These are phyloP conservation scores for Capsicum rhomboideum DNA, from an alignment of 257 asterid species.

Conservation along the genomic window DNA sequence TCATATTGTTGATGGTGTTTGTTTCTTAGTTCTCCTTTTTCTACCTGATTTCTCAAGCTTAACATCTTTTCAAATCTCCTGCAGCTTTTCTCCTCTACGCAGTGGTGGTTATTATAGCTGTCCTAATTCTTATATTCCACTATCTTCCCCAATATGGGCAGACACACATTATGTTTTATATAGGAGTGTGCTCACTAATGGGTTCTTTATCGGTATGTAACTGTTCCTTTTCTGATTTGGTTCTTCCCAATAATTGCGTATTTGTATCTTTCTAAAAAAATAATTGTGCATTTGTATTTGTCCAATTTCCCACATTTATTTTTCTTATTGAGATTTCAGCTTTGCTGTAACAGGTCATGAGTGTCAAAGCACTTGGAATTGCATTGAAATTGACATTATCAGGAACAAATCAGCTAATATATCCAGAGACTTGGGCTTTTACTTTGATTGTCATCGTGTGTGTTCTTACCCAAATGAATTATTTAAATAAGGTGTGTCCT, in stretches of 20 bases:
- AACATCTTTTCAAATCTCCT: conserved; percentile 1
- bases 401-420: conserved; percentile 79
- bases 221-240: background rate
- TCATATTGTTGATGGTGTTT: background rate
- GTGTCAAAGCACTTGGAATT: conserved; percentile 89
- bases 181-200: conserved; percentile 68
- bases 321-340: conserved; percentile 2
- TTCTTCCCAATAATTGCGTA: background rate
- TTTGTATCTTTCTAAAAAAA: background rate
- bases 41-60: background rate
- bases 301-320: background rate
- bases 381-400: conserved; percentile 87
- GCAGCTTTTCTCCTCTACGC: conserved; percentile 70
- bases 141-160: conserved; percentile 69
- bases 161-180: conserved; percentile 66
- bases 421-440: conserved; percentile 92
- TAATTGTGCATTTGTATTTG: conserved; percentile 1
- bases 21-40: background rate
- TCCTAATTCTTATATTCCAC: conserved; percentile 37
- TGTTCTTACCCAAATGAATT: conserved; percentile 83
- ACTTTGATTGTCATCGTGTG: conserved; percentile 60
- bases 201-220: conserved; percentile 85
- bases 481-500: conserved; percentile 72
- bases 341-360: conserved; percentile 68
- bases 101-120: conserved; percentile 37